A percentile compares a stretch with the other conserved stretches of the same genome.
phyloP scores from a whole-genome alignment of 768 basidiomycete genomes.

The Rhizopogon vinicolor region DNA sequence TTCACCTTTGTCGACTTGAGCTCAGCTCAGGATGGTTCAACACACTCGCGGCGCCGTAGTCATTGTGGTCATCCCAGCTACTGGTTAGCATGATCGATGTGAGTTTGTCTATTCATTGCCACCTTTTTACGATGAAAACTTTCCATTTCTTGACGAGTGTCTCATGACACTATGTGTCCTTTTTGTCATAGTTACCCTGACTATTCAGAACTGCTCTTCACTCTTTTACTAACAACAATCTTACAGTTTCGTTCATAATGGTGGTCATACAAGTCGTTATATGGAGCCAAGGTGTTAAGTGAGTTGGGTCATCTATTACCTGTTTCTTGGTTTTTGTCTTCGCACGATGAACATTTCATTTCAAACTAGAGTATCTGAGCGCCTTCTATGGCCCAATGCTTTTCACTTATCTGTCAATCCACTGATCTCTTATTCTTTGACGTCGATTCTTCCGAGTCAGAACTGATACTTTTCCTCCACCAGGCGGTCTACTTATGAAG shows the following conservation, averaged over 20 bases:
- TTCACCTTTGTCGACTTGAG: neutral
- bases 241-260: constrained; percentile 1
- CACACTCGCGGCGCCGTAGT: neutral
- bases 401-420: constrained; percentile 58
- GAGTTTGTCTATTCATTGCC: neutral
- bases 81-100: neutral
- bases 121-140: constrained; percentile 47
- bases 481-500: neutral
- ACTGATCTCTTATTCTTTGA: constrained; percentile 41
- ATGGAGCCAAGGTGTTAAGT: constrained; percentile 2
- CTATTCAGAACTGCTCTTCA: constrained; percentile 31
- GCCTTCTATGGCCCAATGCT: constrained; percentile 59
- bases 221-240: constrained; percentile 6
- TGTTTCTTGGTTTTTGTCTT: constrained; percentile 6
- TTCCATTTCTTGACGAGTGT: constrained; percentile 44
- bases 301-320: constrained; percentile 6
- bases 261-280: neutral
- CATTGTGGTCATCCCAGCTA: neutral
- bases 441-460: neutral
- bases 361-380: constrained; percentile 97
- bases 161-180: constrained; percentile 48
- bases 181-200: constrained; percentile 95
- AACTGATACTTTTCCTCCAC: neutral
- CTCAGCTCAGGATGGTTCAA: neutral
- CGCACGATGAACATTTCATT: constrained; percentile 54